Evolutionary conservation across 352 stramenopile genomes (phyloP).

Genomic region (Phytophthora constricta): DNA sequence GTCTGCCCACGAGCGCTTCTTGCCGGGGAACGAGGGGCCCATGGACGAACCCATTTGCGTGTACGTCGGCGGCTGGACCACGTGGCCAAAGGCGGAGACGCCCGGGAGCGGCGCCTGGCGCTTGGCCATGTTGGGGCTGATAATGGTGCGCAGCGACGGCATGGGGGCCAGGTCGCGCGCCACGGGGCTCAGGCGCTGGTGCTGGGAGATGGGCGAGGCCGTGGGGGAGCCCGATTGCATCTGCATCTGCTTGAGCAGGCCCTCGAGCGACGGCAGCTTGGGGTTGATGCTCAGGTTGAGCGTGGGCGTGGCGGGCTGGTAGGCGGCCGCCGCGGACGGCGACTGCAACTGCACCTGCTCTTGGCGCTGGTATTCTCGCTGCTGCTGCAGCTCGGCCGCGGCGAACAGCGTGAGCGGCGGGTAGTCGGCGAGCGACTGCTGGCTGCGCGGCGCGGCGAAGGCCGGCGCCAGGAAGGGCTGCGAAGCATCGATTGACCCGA

Average conservation of each 20-base stretch:
- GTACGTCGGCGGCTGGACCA: conserved; percentile 16
- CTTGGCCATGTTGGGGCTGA: conserved; percentile 57
- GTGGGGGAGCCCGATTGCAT: conserved; percentile 31
- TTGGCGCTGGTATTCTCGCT: conserved; percentile 32
- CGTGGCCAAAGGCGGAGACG: conserved; percentile 20
- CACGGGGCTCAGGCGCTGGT: conserved; percentile 37
- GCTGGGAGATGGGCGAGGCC: conserved; percentile 13
- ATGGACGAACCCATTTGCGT: conserved; percentile 27
- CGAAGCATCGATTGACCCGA: conserved; percentile 7
- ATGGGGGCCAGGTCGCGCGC: conserved; percentile 37
- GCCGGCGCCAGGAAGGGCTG: conserved; percentile 38
- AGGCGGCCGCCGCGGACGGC: not conserved
- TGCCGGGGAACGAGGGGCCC: conserved; percentile 27
- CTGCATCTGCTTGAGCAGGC: conserved; percentile 76
- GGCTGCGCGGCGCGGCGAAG: conserved; percentile 35
- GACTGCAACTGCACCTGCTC: conserved; percentile 17
- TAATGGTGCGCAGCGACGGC: conserved; percentile 60
- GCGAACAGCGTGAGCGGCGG: conserved; percentile 31
- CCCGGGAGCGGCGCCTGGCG: conserved; percentile 16
- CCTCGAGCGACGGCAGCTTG: conserved; percentile 71
- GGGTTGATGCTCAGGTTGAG: conserved; percentile 37
- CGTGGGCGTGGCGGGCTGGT: conserved; percentile 8
- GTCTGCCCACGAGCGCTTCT: conserved; percentile 45
- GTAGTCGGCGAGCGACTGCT: conserved; percentile 42
- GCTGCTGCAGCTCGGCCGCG: conserved; percentile 32